Evolutionary conservation across 1,284 basidiomycete species (phyloP), one percentile per base, ranked within the genome.

Genomic region (Schizopora paradoxa): DNA sequence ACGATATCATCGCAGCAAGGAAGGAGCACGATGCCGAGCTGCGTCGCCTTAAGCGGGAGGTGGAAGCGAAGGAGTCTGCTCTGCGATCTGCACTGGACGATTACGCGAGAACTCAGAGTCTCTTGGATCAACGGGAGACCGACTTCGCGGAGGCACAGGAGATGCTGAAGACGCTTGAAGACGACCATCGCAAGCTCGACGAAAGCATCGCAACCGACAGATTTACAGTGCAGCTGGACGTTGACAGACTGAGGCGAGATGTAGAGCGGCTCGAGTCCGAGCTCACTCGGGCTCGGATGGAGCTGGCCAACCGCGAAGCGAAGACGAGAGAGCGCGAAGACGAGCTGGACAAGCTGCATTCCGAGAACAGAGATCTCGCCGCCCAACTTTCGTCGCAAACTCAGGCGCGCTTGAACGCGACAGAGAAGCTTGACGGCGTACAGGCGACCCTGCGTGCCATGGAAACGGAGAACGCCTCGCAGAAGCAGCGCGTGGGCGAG

Each of bases 151-250:
- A 78, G 0, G 76, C 97, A 4, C 90, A 97, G 62, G 65, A 66
- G 3, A 82, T 82, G 0, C 68, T 96, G 21, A 77, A 82, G 51
- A 65, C 68, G 0, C 60, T 82, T 42, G 86, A 89, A 55, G 67
- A 67, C 8, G 82, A 85, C 60, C 79, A 79, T 45, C 82, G 82
- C 66, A 78, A 82, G 50, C 68, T 83, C 4, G 91, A 91, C 29
- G 87, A 92, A 66, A 74, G 82, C 23, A 85, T 87, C 56, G 86
- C 86, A 1, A 86, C 83, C 7, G 87, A 91, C 38, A 76, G 82
- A 46, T 91, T 91, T 69, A 89, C 89, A 0, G 68, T 98, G 31
- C 89, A 96, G 62, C 76, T 97, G 21, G 94, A 98, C 64, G 76
- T 92, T 3, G 94, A 97, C 56, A 72, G 92, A 1, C 69, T 95